Percentiles rank a stretch among this genome's conserved stretches.
These are phyloP conservation scores for Lachnellula subtilissima DNA, from an alignment of 2,329 filamentous ascomycete genomes.

Conservation along the genomic window DNA sequence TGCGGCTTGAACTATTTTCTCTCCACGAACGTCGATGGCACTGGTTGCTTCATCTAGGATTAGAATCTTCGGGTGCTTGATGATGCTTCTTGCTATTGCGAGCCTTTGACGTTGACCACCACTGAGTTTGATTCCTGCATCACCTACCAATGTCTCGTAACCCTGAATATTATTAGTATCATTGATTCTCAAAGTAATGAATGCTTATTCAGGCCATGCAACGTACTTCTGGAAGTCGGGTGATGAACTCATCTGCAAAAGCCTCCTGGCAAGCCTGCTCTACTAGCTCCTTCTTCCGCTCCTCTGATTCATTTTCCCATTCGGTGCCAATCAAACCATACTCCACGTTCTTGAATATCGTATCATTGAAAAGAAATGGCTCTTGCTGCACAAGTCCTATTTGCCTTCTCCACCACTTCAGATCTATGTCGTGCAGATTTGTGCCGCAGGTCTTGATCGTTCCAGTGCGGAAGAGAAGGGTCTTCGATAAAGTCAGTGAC, in stretches of 20 bases:
- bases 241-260: slow-evolving; percentile 53
- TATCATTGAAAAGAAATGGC: slow-evolving; percentile 60
- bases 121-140: slow-evolving; percentile 69
- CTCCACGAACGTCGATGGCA: slow-evolving; percentile 42
- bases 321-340: slow-evolving; percentile 20
- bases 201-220: slow-evolving; percentile 5
- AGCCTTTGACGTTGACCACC: slow-evolving; percentile 46
- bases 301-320: slow-evolving; percentile 12
- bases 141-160: slow-evolving; percentile 51
- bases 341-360: slow-evolving; percentile 57
- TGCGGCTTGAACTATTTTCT: slow-evolving; percentile 48
- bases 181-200: slow-evolving; percentile 17
- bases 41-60: slow-evolving; percentile 67
- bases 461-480: slow-evolving; percentile 20
- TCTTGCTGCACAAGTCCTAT: slow-evolving; percentile 65
- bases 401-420: slow-evolving; percentile 54
- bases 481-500: slow-evolving; percentile 8
- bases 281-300: slow-evolving; percentile 16
- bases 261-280: slow-evolving; percentile 48
- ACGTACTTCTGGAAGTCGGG: slow-evolving; percentile 48
- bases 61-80: slow-evolving; percentile 62
- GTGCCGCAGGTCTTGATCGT: slow-evolving; percentile 15
- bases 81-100: slow-evolving; percentile 55
- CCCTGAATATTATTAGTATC: slow-evolving; percentile 44
- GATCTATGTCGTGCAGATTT: slow-evolving; percentile 33